phyloP scores from a whole-genome alignment of 2,329 filamentous ascomycete species.

The Onygenales sp. region DNA sequence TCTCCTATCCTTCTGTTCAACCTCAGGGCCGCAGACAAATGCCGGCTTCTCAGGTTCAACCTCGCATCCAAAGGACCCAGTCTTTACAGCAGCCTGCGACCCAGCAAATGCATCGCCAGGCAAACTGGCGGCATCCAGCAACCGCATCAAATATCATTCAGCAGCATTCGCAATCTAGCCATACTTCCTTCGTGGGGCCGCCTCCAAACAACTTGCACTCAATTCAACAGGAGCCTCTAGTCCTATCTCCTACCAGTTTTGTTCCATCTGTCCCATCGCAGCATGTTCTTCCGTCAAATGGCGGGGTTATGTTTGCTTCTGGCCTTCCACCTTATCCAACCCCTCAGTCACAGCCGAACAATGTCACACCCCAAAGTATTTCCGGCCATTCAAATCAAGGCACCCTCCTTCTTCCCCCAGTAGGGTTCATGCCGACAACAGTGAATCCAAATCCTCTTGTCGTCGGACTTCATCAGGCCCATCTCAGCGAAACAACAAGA shows the following conservation, averaged over 20 bases:
- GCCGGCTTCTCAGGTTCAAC: not conserved
- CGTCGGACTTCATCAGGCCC: slow-evolving; percentile 49
- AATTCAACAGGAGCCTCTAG: no score
- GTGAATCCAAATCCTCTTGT: slow-evolving; percentile 35
- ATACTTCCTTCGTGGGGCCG: no score
- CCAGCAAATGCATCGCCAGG: not conserved
- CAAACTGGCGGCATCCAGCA: not conserved
- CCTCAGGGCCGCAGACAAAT: no score
- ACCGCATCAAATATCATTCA: not conserved
- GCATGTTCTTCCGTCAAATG: not conserved
- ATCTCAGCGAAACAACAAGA: slow-evolving; percentile 30
- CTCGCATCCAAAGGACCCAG: not conserved
- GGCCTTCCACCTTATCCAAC: not conserved
- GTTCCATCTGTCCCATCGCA: not conserved
- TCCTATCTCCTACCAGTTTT: not conserved
- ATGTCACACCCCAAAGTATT: not conserved
- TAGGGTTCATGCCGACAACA: slow-evolving; percentile 23
- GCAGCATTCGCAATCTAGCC: not conserved
- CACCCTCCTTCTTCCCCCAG: slow-evolving; percentile 26
- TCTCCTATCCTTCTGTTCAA: no score
- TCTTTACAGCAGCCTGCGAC: not conserved
- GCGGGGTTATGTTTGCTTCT: not conserved
- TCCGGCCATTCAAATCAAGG: not conserved
- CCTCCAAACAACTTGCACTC: no score
- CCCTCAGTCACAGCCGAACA: not conserved